Percentiles rank a stretch among this genome's conserved stretches.
phyloP scores from a whole-genome alignment of 2,329 filamentous ascomycete species.

The Tolypocladium album region DNA sequence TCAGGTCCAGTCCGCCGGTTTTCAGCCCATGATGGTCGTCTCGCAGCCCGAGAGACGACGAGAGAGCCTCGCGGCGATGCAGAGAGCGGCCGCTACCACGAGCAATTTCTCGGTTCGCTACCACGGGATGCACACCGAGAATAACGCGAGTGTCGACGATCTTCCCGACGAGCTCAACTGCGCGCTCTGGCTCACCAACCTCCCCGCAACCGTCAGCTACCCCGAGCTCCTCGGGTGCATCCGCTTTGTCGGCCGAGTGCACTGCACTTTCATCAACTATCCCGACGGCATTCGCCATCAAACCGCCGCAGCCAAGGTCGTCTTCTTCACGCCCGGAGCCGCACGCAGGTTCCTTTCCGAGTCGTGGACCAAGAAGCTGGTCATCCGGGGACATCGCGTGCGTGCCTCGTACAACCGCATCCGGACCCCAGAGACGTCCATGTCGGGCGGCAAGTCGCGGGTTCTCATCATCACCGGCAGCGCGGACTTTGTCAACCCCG shows the following conservation, averaged over 20 bases:
- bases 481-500: constrained; percentile 29
- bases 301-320: constrained; percentile 35
- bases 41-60: constrained; percentile 6
- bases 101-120: constrained; percentile 22
- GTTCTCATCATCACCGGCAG: constrained; percentile 40
- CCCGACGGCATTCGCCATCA: constrained; percentile 26
- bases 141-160: constrained; percentile 22
- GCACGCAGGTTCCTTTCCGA: constrained; percentile 21
- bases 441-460: constrained; percentile 25
- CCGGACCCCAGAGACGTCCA: constrained; percentile 22
- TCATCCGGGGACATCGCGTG: constrained; percentile 23
- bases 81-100: neutral
- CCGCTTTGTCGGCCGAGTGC: constrained; percentile 37
- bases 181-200: constrained; percentile 40
- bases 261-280: constrained; percentile 38
- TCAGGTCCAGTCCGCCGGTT: constrained; percentile 1
- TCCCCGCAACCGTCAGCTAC: constrained; percentile 32
- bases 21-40: constrained; percentile 13
- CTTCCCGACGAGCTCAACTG: constrained; percentile 30
- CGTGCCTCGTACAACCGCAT: constrained; percentile 38
- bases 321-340: constrained; percentile 32
- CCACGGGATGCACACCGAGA: constrained; percentile 22
- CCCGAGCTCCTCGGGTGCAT: constrained; percentile 33
- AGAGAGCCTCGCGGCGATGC: constrained; percentile 1
- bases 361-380: constrained; percentile 18